Base-by-base conservation (phyloP, 1,284 basidiomycete genomes). In the Sporisorium iseilematis-ciliati region DNA sequence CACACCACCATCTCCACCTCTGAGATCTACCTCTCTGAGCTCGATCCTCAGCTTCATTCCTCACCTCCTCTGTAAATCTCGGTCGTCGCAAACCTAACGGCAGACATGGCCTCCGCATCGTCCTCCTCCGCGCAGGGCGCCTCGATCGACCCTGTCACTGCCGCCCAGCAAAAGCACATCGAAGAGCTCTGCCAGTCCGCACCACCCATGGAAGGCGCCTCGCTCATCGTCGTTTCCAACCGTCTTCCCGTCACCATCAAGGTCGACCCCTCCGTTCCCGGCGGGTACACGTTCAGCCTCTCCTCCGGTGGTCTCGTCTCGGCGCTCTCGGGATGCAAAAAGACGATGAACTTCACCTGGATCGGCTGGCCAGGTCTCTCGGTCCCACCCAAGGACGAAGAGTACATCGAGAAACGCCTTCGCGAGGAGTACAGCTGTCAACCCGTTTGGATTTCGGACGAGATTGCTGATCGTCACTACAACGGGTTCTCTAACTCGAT, bases 401-500 rank as follows among this genome's bases (percentile, higher is more conserved):
- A 71, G 31, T 84, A 81, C 75, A 82, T 85, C 51, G 82, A 83
- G 45, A 75, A 77, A 48, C 91, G 93, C 8, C 90, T 99, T 65
- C 90, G 91, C 89, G 92, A 95, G 57, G 95, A 98, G 86, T 97
- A 96, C 87, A 93, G 93, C 49, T 99, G 97, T 86, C 93, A 95
- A 85, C 95, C 96, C 18, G 97, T 99, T 79, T 97, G 97, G 88
- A 91, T 99, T 79, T 92, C 94, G 65, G 96, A 98, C 84, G 96
- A 98, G 79, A 89, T 99, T 70, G 96, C 97, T 14, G 97, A 99
- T 86, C 90, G 92, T 60, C 96, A 98, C 86, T 99, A 99, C 89
- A 99, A 98, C 82, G 87, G 87, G n/a, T 99, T 99, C 89, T 95
- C 94, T 77, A 99, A 99, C 88, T 97, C 94, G 54, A 99, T 99